Evolutionary conservation across 2,329 filamentous ascomycete species (phyloP), one percentile per base, ranked within the genome.

Genomic region (Ciborinia camelliae): DNA sequence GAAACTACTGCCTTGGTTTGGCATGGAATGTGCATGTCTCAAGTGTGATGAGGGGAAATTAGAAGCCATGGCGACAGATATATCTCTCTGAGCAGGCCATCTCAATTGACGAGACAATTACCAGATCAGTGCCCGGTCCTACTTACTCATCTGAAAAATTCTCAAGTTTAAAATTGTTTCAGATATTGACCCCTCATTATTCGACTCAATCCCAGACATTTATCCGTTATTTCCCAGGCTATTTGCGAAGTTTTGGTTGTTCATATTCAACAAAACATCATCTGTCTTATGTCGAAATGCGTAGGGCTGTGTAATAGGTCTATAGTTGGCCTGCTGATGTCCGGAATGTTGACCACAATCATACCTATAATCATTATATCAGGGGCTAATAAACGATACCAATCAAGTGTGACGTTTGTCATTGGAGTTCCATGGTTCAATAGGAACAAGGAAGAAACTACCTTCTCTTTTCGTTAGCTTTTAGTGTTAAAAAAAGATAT

Each of bases 1-100:
- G 39, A 64, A 57, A 35, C 45, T 66, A 30, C 35, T 68, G 66
- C 60, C 61, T 37, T 67, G 66, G 66, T 65, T 67, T 26, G 65
- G 65, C 20, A 67, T 63, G 55, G 57, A 58, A 14, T 63, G 65
- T 48, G 55, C 45, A 39, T 64, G 62, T n/a, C 43, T 26, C n/a
- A 61, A 52, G 28, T 64, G 62, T 28, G 37, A 51, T 1, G 54
- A 61, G 47, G 54, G 47, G n/a, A 47, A 58, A 35, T 26, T 58
- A 58, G 55, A 45, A 18, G 41, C 30, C 6, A 35, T 47, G 30
- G 30, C 30, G n/a, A 14, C 55, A 58, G 55, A 14, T 26, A 20
- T 58, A 9, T 26, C 41, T 18, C 10, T 58, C 41, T 58, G 55
- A 58, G 41, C 28, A 32, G 4, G 0, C 0, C 18, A 20, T 35